Percentiles rank a stretch among this genome's conserved stretches.
These are phyloP conservation scores for Skeletonema menzelii DNA, from an alignment of 108 stramenopile species.

Conservation along the genomic window DNA sequence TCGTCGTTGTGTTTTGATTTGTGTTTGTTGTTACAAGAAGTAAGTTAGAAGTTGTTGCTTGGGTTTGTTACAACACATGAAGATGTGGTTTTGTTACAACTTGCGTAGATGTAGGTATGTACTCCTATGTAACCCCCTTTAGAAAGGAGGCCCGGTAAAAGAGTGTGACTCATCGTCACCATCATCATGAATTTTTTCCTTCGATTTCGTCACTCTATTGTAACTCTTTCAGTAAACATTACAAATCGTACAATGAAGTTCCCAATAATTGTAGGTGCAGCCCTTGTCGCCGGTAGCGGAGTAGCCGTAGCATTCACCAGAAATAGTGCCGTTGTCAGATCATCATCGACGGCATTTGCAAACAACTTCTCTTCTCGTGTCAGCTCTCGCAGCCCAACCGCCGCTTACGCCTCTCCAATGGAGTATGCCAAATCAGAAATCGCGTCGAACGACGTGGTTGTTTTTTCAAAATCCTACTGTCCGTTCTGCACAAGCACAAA, in stretches of 20 bases:
- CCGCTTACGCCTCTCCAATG: slow-evolving; percentile 19
- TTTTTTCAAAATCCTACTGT: slow-evolving; percentile 77
- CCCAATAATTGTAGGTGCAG: slow-evolving; percentile 6
- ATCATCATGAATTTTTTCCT: not conserved
- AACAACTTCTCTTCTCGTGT: slow-evolving; percentile 4
- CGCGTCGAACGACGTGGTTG: slow-evolving; percentile 64
- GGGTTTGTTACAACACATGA: no score
- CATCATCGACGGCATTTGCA: not conserved
- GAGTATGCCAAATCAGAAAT: slow-evolving; percentile 79
- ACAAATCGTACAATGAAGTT: slow-evolving; percentile 28
- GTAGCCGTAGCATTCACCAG: slow-evolving; percentile 14
- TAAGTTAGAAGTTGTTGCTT: no score
- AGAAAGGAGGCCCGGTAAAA: not conserved
- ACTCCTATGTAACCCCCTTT: no score
- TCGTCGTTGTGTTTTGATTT: not conserved
- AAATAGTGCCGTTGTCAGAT: not conserved
- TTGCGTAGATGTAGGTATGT: no score
- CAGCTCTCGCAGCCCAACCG: slow-evolving; percentile 7
- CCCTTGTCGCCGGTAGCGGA: slow-evolving; percentile 6
- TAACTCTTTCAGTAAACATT: no score
- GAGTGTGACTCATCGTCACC: not conserved
- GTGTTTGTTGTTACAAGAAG: no score
- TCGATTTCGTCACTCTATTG: no score
- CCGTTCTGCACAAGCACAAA: slow-evolving; percentile 75
- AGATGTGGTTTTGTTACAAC: no score